Base-by-base conservation (phyloP, 192 early-diverging fungal species). In the Coemansia sp. region DNA sequence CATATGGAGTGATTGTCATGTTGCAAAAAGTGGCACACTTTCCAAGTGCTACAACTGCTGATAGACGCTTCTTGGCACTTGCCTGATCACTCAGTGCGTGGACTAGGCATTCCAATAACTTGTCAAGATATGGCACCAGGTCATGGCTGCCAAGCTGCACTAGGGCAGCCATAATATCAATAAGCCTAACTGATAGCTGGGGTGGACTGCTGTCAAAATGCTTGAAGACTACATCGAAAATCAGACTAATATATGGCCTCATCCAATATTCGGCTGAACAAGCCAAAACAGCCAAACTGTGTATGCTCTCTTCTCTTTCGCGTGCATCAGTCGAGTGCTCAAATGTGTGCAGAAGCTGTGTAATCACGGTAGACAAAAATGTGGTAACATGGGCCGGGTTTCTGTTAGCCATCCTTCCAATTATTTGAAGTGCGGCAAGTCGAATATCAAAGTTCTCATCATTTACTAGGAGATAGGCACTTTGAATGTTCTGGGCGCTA, bases 331-430 rank as follows among this genome's bases (percentile, higher is more conserved):
- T 72, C 8, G 94, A 88, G 63, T 89, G 94, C 66, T 98, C 91
- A 15, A 98, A 67, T 64, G 97, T 93, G 4, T 89, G 91, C 38
- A 98, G 66, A 1, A 98, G 70, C 58, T 92, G 87, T 49, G 92
- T 87, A 10, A 96, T 56, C 0, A 87, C 83, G 52, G 93, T 89
- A 24, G 91, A 80, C 19, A 98, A 72, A 0, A 86, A 88, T 5
- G 95, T 92, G 80, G 95, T 83, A 10, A 94, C 87, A 53, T 93
- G 93, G 1, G 92, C 94, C 8, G 95, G 95, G 60, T 96, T 98
- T 49, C 85, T 83, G 8, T 83, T 65, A 2, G 88, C 83, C 14
- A 98, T 70, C 15, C 94, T 80, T 6, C 95, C 95, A 46, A 98
- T 90, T 34, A 94, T 87, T 0, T 79, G 54, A 27, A 98, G 85